Evolutionary conservation across 2,329 filamentous ascomycete genomes (phyloP), one percentile per base, ranked within the genome.

Genomic region (Fusarium camptoceras): DNA sequence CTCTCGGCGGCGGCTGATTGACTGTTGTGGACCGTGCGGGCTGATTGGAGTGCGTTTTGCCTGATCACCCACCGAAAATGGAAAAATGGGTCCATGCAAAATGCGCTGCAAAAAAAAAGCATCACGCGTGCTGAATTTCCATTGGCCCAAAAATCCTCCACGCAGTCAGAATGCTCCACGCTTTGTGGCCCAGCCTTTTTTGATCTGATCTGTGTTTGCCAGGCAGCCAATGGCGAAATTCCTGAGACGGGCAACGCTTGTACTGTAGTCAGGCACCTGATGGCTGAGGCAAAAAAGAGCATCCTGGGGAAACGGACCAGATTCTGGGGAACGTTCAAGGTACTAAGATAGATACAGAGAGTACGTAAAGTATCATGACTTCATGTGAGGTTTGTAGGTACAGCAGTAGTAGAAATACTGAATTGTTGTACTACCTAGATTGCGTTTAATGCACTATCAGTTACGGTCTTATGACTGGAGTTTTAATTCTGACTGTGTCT

Each of bases 1-100:
- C 73, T 75, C 66, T 70, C 69, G 64, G 73, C 64, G 74, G 76
- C 78, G 78, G 78, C 77, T 82, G 80, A 82, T 82, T 82, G 78
- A 69, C 46, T 64, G 58, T 22, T 55, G 58, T 70, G 66, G 68
- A 55, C 71, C 68, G 69, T 75, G 75, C 72, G 69, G 48, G 28
- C 57, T 72, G 73, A 73, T 71, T 71, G 61, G 68, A 53, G 39
- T 69, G 44, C 48, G 48, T 64, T 66, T 66, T 60, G 54, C 59
- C 56, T 68, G 67, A 75, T 75, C 73, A 71, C 66, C 64, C 68
- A 67, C 70, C 62, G 62, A 73, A 75, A 73, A 68, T 62, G 50
- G 65, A 57, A 70, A 70, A 69, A 48, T 65, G 62, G 62, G 58
- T 39, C 59, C 49, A 57, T 37, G 42, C 16, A 34, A 74, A 76